These are phyloP conservation scores for Pulveroboletus sp. DNA, from an alignment of 768 basidiomycete species.

Conservation along the genomic window DNA sequence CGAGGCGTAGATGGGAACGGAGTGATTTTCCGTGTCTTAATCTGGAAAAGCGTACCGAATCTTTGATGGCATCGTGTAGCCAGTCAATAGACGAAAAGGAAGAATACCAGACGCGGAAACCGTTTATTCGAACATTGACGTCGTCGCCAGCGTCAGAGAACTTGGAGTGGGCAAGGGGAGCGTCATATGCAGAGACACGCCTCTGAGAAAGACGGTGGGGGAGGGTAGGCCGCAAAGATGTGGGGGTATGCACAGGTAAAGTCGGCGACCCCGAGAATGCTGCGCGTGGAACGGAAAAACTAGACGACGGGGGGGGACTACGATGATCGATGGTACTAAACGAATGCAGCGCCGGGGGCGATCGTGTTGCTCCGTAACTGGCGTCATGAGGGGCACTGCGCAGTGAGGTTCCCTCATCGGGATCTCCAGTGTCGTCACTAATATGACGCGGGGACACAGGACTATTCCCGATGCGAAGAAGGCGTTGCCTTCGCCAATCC, in stretches of 20 bases:
- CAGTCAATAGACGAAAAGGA: constrained; percentile 92
- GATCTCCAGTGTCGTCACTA: constrained; percentile 2
- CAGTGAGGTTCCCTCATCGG: constrained; percentile 36
- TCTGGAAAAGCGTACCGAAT: constrained; percentile 74
- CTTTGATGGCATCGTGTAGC: constrained; percentile 95
- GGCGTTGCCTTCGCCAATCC: constrained; percentile 55
- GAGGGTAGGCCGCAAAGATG: constrained; percentile 31
- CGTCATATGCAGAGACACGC: constrained; percentile 73
- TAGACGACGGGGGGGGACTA: constrained; percentile 35
- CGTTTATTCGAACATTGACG: constrained; percentile 68
- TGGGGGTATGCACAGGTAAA: constrained; percentile 30
- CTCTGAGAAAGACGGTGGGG: constrained; percentile 44
- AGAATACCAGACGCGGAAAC: constrained; percentile 81
- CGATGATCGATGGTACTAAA: constrained; percentile 31
- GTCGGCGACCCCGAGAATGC: constrained; percentile 37
- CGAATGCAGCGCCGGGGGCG: constrained; percentile 26
- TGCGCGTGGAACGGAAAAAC: constrained; percentile 26
- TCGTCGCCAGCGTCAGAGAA: constrained; percentile 38
- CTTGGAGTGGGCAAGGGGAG: constrained; percentile 32
- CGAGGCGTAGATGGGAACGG: constrained; percentile 58
- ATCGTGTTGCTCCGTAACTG: constrained; percentile 56
- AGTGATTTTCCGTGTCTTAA: constrained; percentile 67
- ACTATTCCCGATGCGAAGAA: constrained; percentile 47
- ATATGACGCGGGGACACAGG: neutral
- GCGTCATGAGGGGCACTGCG: constrained; percentile 24